Conservation (phyloP, 2,329 filamentous ascomycete species). For the Blastomyces emzantsi region DNA sequence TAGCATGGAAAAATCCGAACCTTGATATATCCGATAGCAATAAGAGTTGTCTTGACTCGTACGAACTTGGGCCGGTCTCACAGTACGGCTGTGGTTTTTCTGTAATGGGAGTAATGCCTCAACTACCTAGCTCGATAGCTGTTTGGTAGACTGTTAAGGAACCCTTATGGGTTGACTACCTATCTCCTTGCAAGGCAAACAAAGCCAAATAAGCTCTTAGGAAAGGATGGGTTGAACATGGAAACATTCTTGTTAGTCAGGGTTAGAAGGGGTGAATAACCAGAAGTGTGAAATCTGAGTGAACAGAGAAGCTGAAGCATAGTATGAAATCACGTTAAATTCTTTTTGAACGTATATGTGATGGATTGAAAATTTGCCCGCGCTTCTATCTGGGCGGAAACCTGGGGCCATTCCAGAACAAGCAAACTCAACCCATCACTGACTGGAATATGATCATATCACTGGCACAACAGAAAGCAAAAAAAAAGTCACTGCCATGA, state of each 20-base stretch:
- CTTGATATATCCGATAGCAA: not conserved
- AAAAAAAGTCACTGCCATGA: slow-evolving; percentile 8
- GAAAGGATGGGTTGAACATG: not conserved
- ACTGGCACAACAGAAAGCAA: slow-evolving; percentile 1
- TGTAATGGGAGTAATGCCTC: not conserved
- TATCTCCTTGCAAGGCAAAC: not conserved
- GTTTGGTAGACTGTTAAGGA: not conserved
- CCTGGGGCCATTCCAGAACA: slow-evolving; percentile 2
- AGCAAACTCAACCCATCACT: slow-evolving; percentile 4
- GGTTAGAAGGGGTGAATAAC: not conserved
- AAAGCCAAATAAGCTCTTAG: not conserved
- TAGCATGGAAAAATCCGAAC: not conserved
- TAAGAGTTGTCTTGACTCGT: not conserved
- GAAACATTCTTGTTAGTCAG: not conserved
- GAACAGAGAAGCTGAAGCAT: not conserved
- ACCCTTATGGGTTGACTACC: not conserved
- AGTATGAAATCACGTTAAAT: slow-evolving; percentile 8
- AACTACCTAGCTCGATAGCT: not conserved
- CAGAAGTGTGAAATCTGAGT: not conserved
- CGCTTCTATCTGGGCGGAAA: slow-evolving; percentile 6
- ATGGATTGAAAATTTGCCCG: slow-evolving; percentile 6
- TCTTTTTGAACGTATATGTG: slow-evolving; percentile 7
- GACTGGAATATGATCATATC: slow-evolving; percentile 7
- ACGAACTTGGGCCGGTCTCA: not conserved
- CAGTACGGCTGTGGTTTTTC: not conserved